A percentile compares a stretch with the other conserved stretches of the same genome.
phyloP scores from a whole-genome alignment of 2,329 filamentous ascomycete species.

The Westerdykella aurantiaca region DNA sequence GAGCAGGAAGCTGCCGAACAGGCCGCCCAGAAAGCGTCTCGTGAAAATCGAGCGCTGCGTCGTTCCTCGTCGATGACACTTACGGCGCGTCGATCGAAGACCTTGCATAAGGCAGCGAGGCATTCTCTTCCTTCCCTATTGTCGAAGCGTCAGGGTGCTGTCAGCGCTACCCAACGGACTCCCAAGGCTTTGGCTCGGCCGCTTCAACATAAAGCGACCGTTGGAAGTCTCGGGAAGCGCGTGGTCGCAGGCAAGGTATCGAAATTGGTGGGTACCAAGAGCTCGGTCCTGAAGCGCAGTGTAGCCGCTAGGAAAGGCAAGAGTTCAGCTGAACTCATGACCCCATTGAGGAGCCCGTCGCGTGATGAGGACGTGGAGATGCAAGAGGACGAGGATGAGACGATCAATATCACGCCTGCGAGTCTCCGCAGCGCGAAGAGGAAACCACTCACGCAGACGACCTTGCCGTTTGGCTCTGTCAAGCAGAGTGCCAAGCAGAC shows the following conservation, averaged over 20 bases:
- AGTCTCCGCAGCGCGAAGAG: slow-evolving; percentile 30
- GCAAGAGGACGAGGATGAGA: slow-evolving; percentile 10
- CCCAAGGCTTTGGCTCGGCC: slow-evolving; percentile 13
- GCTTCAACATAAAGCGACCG: slow-evolving; percentile 16
- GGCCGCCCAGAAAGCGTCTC: slow-evolving; percentile 27
- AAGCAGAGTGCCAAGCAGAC: no score
- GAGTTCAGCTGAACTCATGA: neutral
- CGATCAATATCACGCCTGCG: slow-evolving; percentile 33
- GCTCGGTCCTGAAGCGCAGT: slow-evolving; percentile 4
- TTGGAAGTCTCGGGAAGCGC: no score
- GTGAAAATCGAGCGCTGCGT: slow-evolving; percentile 28
- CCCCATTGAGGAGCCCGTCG: neutral
- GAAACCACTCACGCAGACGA: slow-evolving; percentile 1
- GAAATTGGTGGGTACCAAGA: no score
- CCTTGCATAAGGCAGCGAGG: slow-evolving; percentile 4
- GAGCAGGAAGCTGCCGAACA: slow-evolving; percentile 23
- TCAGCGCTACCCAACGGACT: slow-evolving; percentile 9
- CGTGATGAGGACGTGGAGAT: neutral
- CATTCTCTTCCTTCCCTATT: slow-evolving; percentile 4
- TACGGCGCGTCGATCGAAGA: slow-evolving; percentile 8
- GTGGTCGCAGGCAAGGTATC: no score
- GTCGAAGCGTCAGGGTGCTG: slow-evolving; percentile 10
- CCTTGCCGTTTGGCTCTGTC: no score
- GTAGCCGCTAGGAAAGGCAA: slow-evolving; percentile 7
- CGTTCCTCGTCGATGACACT: slow-evolving; percentile 14